These are phyloP conservation scores for Yamadazyma sp. DNA, from an alignment of 805 yeast species.

Conservation along the genomic window DNA sequence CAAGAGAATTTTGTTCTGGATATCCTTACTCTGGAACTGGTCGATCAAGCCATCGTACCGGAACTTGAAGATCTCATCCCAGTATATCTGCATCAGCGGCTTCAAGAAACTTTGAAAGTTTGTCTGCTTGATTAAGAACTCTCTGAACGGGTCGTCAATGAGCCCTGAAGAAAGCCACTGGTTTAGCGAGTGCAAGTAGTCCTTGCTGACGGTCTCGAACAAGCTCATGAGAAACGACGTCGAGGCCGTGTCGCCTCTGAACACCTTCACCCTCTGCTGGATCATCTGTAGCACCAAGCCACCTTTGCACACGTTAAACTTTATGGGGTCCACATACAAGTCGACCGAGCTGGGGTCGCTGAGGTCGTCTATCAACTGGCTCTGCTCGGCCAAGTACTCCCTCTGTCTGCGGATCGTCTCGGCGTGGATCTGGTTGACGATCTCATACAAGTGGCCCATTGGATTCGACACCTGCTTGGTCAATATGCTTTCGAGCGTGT, in stretches of 20 bases:
- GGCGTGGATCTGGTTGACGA: conserved; percentile 51
- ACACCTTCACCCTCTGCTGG: conserved; percentile 53
- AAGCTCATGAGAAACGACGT: conserved; percentile 51
- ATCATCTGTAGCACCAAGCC: conserved; percentile 68
- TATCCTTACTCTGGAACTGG: conserved; percentile 53
- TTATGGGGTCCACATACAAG: conserved; percentile 48
- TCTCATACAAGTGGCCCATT: conserved; percentile 57
- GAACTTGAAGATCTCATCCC: conserved; percentile 74
- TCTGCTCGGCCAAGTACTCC: conserved; percentile 20
- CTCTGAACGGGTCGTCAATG: conserved; percentile 76
- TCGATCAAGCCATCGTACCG: conserved; percentile 73
- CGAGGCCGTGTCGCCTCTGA: conserved; percentile 65
- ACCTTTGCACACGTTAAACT: conserved; percentile 65
- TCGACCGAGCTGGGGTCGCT: conserved; percentile 48
- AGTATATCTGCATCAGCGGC: conserved; percentile 56
- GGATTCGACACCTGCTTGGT: conserved; percentile 26
- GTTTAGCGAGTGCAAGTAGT: conserved; percentile 67
- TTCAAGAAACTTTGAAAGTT: conserved; percentile 25
- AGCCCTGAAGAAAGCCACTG: conserved; percentile 78
- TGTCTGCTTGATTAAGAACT: conserved; percentile 67
- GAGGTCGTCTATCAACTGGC: conserved; percentile 28
- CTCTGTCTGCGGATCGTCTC: conserved; percentile 42
- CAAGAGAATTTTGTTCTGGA: conserved; percentile 64
- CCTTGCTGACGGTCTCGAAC: conserved; percentile 56
- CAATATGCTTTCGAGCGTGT: conserved; percentile 48